These are phyloP conservation scores for Lentinus brumalis DNA, from an alignment of 768 basidiomycete genomes.

Conservation along the genomic window DNA sequence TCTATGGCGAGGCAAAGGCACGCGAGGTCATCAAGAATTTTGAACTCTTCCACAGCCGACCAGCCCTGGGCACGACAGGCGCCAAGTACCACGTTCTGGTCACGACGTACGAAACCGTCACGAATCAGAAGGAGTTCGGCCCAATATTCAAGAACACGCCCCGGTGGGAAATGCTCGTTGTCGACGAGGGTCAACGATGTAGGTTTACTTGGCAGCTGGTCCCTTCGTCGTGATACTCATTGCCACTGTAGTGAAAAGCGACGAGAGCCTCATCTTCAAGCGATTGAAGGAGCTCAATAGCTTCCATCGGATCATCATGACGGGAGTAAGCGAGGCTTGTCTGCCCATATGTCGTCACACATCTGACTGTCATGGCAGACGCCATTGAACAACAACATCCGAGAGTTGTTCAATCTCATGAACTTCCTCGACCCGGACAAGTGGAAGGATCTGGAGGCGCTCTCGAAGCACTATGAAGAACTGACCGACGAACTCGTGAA, in stretches of 20 bases:
- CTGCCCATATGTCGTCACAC: not conserved
- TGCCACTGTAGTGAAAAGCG: slow-evolving; percentile 70
- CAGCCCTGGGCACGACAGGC: slow-evolving; percentile 44
- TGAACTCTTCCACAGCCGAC: slow-evolving; percentile 67
- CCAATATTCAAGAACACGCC: slow-evolving; percentile 78
- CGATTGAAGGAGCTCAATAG: slow-evolving; percentile 79
- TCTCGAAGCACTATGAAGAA: slow-evolving; percentile 75
- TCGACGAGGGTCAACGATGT: slow-evolving; percentile 94
- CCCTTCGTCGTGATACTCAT: not conserved
- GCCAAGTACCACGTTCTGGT: slow-evolving; percentile 88
- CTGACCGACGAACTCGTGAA: slow-evolving; percentile 81
- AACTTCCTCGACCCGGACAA: slow-evolving; percentile 84
- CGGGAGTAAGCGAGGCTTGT: slow-evolving; percentile 55
- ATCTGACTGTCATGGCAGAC: slow-evolving; percentile 48
- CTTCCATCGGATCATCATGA: slow-evolving; percentile 85
- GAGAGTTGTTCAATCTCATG: slow-evolving; percentile 96
- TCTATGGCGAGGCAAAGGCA: slow-evolving; percentile 77
- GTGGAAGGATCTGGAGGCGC: slow-evolving; percentile 73
- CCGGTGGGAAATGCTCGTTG: slow-evolving; percentile 91
- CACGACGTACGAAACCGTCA: slow-evolving; percentile 90
- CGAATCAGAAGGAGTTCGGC: slow-evolving; percentile 65
- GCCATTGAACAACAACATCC: slow-evolving; percentile 94
- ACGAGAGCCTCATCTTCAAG: slow-evolving; percentile 76
- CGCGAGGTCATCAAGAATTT: slow-evolving; percentile 80
- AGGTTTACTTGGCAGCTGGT: slow-evolving; percentile 36